Base-by-base conservation (phyloP, 345 rosid genomes). In the Linum trigynum region DNA sequence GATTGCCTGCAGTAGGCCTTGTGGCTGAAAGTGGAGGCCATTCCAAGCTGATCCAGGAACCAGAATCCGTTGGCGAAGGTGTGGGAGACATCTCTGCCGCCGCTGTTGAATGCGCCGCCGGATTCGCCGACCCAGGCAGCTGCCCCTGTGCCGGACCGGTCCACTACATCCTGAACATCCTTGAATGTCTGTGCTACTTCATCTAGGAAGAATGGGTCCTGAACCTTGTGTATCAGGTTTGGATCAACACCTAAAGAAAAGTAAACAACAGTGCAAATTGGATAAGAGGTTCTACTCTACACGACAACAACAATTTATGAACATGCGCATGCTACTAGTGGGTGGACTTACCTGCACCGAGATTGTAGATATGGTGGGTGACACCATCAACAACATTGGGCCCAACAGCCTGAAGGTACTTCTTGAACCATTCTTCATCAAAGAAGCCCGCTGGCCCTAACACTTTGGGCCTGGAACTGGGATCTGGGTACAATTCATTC, bases 1-100 rank as follows among this genome's bases (percentile, higher is more conserved):
- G 89, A 75, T 62, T 88, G 87, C 75, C 91, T 79, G 68, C 90
- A 87, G 70, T 57, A 85, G 17, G 83, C 90, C 72, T 85, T 83
- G 38, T 85, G 85, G 67, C 80, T 67, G 81, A 74, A 85, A 5
- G 71, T 66, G 51, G 90, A 65, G 45, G 88, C 67, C 86, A 83
- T 83, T 23, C 95, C 88, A 62, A 87, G 63, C 67, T 83, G 90
- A 64, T 87, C 86, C 71, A 87, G 9, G 58, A 77, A 84, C 95
- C 89, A 88, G 71, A 88, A 85, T 11, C 86, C 86, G 69, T 82
- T 36, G 5, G 65, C 84, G 55, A 88, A 88, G n/a, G 83, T 78
- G 60, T 76, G 78, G 0, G 86, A 81, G 5, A 88, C 89, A 45
- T 79, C 77, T 68, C 76, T 84, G 64, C 91, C 82, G 8, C 95